These are phyloP conservation scores for Metarhizium sp. DNA, from an alignment of 2,329 filamentous ascomycete species.

Conservation along the genomic window DNA sequence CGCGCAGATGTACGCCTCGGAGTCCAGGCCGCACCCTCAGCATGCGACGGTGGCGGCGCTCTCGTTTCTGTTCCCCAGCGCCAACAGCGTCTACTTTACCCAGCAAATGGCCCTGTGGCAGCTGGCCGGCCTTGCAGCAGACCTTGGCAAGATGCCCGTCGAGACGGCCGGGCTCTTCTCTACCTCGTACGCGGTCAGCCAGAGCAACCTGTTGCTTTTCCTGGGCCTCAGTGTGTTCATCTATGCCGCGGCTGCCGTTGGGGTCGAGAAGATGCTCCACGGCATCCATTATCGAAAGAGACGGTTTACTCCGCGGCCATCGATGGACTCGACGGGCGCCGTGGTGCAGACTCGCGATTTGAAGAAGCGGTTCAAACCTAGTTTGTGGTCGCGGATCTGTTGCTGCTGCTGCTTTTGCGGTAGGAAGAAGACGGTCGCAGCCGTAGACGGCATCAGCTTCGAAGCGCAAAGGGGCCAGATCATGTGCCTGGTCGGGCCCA, in stretches of 20 bases:
- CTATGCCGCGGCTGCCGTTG: slow-evolving; percentile 21
- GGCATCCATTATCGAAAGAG: slow-evolving; percentile 23
- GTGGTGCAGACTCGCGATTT: slow-evolving; percentile 15
- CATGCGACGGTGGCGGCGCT: slow-evolving; percentile 1
- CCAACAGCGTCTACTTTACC: slow-evolving; percentile 14
- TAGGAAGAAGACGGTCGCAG: slow-evolving; percentile 28
- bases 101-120: slow-evolving; percentile 16
- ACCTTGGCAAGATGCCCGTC: slow-evolving; percentile 5
- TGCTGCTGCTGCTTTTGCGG: slow-evolving; percentile 22
- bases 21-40: slow-evolving; percentile 4
- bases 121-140: slow-evolving; percentile 4
- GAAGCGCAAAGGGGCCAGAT: slow-evolving; percentile 51
- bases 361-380: slow-evolving; percentile 22
- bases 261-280: slow-evolving; percentile 22
- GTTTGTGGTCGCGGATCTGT: slow-evolving; percentile 17
- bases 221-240: slow-evolving; percentile 23
- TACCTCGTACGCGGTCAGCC: slow-evolving; percentile 13
- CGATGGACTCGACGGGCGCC: background rate
- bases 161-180: slow-evolving; percentile 8
- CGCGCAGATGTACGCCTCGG: slow-evolving; percentile 10
- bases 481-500: slow-evolving; percentile 58
- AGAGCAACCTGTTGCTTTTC: slow-evolving; percentile 20
- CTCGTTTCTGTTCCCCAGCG: slow-evolving; percentile 14
- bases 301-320: slow-evolving; percentile 11
- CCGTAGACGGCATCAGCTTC: slow-evolving; percentile 53